These are phyloP conservation scores for Sisymbrium irio DNA, from an alignment of 345 rosid species.

Conservation along the genomic window DNA sequence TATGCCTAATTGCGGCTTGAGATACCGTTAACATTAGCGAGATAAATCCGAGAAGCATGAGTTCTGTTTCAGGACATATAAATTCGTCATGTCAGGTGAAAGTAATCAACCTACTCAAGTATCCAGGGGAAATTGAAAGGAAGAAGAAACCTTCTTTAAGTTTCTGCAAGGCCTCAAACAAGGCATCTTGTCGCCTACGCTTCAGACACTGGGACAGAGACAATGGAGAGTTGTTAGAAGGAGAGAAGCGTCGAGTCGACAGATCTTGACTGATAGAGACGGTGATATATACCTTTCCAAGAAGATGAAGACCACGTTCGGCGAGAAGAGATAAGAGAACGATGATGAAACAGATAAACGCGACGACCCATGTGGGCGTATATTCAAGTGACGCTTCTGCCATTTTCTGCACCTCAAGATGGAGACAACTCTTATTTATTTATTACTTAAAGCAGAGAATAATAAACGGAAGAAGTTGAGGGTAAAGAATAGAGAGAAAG, in stretches of 20 bases:
- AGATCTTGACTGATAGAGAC: neutral
- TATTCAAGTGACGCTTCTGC: constrained; percentile 46
- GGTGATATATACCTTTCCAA: constrained; percentile 60
- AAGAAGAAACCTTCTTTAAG: constrained; percentile 68
- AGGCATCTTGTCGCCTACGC: constrained; percentile 47
- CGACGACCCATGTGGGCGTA: constrained; percentile 86
- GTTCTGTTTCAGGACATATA: constrained; percentile 52
- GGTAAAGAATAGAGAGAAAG: constrained; percentile 32
- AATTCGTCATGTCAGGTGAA: constrained; percentile 22
- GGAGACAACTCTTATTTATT: constrained; percentile 23
- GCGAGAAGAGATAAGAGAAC: constrained; percentile 63
- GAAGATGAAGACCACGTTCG: constrained; percentile 67
- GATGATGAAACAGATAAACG: constrained; percentile 66
- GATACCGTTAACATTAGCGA: constrained; percentile 73
- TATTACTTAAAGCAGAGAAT: constrained; percentile 26
- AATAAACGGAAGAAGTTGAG: constrained; percentile 2
- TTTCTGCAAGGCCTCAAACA: constrained; percentile 74
- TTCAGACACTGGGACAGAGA: constrained; percentile 48
- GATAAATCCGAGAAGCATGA: constrained; percentile 94
- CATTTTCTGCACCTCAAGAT: constrained; percentile 33
- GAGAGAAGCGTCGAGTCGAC: neutral
- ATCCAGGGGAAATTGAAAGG: neutral
- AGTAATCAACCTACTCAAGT: neutral
- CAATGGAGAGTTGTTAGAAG: neutral
- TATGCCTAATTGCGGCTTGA: constrained; percentile 48